These are phyloP conservation scores for Talaromyces nanjingensis DNA, from an alignment of 495 filamentous ascomycete species.

Conservation along the genomic window DNA sequence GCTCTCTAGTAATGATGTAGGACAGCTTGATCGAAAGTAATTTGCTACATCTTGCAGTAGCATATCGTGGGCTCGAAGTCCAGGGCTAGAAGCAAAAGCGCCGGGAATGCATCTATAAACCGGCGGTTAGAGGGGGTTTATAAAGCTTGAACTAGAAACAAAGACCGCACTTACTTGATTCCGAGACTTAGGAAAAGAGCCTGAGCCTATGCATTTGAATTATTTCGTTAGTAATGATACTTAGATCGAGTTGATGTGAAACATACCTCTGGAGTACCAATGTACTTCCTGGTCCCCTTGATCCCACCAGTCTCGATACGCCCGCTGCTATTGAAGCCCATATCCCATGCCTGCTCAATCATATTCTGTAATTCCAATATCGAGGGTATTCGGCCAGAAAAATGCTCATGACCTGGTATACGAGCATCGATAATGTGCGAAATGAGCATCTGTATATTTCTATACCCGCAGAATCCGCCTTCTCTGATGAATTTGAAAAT, in stretches of 20 bases:
- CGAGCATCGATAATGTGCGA: slow-evolving; percentile 63
- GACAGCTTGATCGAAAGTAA: slow-evolving; percentile 59
- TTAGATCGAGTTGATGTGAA: not conserved
- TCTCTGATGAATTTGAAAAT: slow-evolving; percentile 74
- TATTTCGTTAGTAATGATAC: not conserved
- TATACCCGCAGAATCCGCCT: slow-evolving; percentile 94
- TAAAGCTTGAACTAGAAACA: slow-evolving; percentile 8
- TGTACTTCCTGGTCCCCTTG: slow-evolving; percentile 83
- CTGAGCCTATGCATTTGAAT: slow-evolving; percentile 53
- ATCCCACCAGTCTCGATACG: slow-evolving; percentile 83
- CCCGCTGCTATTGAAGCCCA: slow-evolving; percentile 68
- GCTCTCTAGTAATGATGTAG: slow-evolving; percentile 19
- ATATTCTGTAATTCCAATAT: slow-evolving; percentile 81
- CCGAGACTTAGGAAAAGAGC: slow-evolving; percentile 65
- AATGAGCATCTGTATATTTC: slow-evolving; percentile 91
- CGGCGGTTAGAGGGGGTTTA: not conserved
- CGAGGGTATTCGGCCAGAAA: slow-evolving; percentile 58
- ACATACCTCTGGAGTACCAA: slow-evolving; percentile 85
- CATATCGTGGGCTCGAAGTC: slow-evolving; percentile 40
- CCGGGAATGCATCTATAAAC: slow-evolving; percentile 43
- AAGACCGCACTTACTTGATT: slow-evolving; percentile 47
- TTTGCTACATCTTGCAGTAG: slow-evolving; percentile 62
- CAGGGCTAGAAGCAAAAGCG: slow-evolving; percentile 33
- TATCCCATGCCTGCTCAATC: slow-evolving; percentile 88
- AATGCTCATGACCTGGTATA: slow-evolving; percentile 49